Conservation (phyloP, 2,329 filamentous ascomycete species). For the Ramichloridium luteum region DNA sequence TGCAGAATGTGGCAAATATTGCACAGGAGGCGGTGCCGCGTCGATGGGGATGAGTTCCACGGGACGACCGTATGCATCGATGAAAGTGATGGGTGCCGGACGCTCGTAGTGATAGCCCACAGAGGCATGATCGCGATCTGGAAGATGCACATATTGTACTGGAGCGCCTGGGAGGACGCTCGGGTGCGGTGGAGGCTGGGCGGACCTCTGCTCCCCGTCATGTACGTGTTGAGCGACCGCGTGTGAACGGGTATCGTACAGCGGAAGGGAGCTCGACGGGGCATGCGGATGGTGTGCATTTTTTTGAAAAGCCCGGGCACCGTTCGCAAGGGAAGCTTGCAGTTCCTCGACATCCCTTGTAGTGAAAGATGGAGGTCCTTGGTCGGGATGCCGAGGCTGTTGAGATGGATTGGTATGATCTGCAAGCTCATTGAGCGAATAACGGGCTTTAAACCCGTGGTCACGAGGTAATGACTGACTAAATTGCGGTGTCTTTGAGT, state of each 20-base stretch:
- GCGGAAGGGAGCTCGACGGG: conserved; percentile 7
- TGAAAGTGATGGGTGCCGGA: conserved; percentile 19
- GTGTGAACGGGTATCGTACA: conserved; percentile 7
- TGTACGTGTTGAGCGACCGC: conserved; percentile 17
- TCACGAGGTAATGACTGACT: conserved; percentile 4
- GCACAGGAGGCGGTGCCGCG: conserved; percentile 17
- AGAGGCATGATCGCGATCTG: conserved; percentile 10
- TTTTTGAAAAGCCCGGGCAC: conserved; percentile 13
- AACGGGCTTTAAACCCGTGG: conserved; percentile 7
- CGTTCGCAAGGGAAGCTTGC: conserved; percentile 12
- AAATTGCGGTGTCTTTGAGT: conserved; percentile 2
- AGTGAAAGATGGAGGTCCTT: conserved; percentile 3
- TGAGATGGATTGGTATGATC: too few species aligned
- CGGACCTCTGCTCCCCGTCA: conserved; percentile 14
- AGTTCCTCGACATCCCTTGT: conserved; percentile 5
- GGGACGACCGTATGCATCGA: conserved; percentile 23
- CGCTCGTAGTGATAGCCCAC: conserved; percentile 13
- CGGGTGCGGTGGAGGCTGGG: conserved; percentile 8
- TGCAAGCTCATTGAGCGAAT: conserved; percentile 9
- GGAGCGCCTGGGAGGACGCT: conserved; percentile 9
- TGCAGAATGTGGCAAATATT: conserved; percentile 17
- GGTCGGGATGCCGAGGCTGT: too few species aligned
- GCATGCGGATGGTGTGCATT: conserved; percentile 13
- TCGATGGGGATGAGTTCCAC: conserved; percentile 21
- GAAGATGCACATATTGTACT: conserved; percentile 17